Evolutionary conservation across 306 rosid genomes (phyloP).

Genomic region (Cucumis hystrix): DNA sequence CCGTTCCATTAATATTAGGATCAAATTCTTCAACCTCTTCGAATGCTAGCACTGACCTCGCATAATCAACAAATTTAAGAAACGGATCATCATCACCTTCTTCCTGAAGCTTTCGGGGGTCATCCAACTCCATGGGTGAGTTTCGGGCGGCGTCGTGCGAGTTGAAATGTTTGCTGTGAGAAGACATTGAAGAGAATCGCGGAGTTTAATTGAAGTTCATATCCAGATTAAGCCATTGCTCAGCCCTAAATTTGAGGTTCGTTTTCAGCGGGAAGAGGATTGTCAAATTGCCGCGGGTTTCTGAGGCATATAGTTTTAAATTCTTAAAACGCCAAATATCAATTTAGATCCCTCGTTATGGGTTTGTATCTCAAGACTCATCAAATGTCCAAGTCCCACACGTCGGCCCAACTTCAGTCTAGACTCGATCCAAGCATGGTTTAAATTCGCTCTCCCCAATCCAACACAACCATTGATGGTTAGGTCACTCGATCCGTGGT

Average conservation of each 20-base stretch:
- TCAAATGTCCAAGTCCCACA: too few relatives aligned
- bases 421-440: too few relatives aligned
- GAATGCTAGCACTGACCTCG: conserved; percentile 41
- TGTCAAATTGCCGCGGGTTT: background rate
- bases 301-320: background rate
- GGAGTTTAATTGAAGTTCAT: background rate
- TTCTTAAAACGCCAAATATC: too few relatives aligned
- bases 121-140: conserved; percentile 37
- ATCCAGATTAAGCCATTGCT: background rate
- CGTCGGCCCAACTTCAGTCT: too few relatives aligned
- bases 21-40: conserved; percentile 26
- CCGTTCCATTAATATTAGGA: conserved; percentile 19
- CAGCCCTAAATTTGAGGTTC: background rate
- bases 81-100: conserved; percentile 51
- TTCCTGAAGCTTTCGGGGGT: conserved; percentile 10
- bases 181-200: background rate
- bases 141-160: background rate
- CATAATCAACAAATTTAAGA: conserved; percentile 53
- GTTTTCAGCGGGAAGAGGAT: background rate
- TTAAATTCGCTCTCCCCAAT: too few relatives aligned
- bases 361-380: too few relatives aligned
- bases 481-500: too few relatives aligned
- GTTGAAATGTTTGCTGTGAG: background rate
- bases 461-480: too few relatives aligned
- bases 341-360: too few relatives aligned